phyloP scores from a whole-genome alignment of 2,329 filamentous ascomycete species.

The Ophiostoma himal-ulmi region DNA sequence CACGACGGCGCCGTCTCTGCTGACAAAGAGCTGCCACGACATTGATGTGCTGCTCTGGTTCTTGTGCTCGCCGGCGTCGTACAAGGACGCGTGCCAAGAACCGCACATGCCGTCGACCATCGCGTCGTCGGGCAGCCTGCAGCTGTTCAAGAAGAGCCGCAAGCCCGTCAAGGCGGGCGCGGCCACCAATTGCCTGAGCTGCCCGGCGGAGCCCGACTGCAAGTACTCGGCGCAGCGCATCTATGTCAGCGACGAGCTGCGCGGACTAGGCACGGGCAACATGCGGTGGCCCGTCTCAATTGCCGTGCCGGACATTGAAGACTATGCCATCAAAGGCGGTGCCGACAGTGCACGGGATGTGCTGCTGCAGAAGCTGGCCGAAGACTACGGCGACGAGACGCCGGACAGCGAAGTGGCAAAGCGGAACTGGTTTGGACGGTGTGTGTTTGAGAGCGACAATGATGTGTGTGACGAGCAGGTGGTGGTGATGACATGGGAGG shows the following conservation, averaged over 20 bases:
- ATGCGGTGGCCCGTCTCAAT: constrained; percentile 78
- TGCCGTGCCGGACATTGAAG: constrained; percentile 88
- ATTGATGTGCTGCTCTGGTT: constrained; percentile 92
- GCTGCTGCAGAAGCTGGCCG: constrained; percentile 36
- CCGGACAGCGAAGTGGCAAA: constrained; percentile 43
- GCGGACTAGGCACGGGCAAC: constrained; percentile 58
- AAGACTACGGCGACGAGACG: constrained; percentile 49
- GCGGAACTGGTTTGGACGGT: constrained; percentile 81
- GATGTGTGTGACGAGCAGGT: constrained; percentile 89
- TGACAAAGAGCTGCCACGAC: constrained; percentile 96
- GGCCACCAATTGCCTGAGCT: constrained; percentile 83
- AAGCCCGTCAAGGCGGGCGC: constrained; percentile 70
- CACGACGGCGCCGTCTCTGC: constrained; percentile 68
- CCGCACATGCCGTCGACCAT: constrained; percentile 71
- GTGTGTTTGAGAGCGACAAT: constrained; percentile 89
- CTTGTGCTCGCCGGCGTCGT: constrained; percentile 62
- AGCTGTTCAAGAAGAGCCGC: constrained; percentile 67
- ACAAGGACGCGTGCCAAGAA: constrained; percentile 36
- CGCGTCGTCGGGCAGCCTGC: constrained; percentile 69
- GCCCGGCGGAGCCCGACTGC: constrained; percentile 67
- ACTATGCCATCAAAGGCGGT: constrained; percentile 49
- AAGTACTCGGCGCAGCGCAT: constrained; percentile 80
- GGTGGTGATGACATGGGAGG: constrained; percentile 83
- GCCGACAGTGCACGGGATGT: constrained; percentile 44
- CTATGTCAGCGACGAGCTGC: constrained; percentile 57